phyloP scores from a whole-genome alignment of 2,329 filamentous ascomycete species.

The Thielaviopsis ethacetica region DNA sequence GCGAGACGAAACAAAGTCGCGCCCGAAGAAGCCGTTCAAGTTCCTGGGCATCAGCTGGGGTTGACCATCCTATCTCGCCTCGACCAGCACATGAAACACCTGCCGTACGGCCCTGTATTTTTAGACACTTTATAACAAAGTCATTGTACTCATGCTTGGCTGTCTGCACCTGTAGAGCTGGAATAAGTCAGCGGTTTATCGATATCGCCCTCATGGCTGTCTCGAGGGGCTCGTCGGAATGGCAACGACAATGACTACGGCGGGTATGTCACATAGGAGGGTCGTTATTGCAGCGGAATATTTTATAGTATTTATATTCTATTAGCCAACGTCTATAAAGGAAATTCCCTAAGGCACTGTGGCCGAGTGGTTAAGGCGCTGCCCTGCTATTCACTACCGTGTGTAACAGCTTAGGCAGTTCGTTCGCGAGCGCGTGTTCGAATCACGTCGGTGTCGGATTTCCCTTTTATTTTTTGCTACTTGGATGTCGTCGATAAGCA shows the following conservation, averaged over 20 bases:
- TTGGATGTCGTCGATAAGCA: not conserved
- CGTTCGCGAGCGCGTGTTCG: conserved; percentile 10
- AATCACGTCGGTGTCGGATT: conserved; percentile 11
- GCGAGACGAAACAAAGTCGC: conserved; percentile 27
- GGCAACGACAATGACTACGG: too few relatives aligned
- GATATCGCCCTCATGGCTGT: too few relatives aligned
- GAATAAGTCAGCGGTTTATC: too few relatives aligned
- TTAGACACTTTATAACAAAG: not conserved
- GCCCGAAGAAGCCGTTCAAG: conserved; percentile 29
- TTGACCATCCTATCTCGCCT: conserved; percentile 15
- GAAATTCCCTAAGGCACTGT: conserved; percentile 2
- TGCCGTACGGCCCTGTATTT: not conserved
- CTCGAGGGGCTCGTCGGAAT: too few relatives aligned
- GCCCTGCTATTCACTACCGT: conserved; percentile 5
- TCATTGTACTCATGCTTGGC: too few relatives aligned
- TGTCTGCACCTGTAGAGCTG: too few relatives aligned
- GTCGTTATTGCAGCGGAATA: too few relatives aligned
- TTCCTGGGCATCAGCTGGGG: conserved; percentile 48
- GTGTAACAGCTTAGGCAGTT: conserved; percentile 2
- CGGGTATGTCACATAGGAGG: too few relatives aligned
- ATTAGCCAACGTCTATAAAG: too few relatives aligned
- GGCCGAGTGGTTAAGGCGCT: conserved; percentile 11
- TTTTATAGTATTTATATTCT: too few relatives aligned
- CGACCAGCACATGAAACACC: too few relatives aligned
- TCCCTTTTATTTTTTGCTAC: conserved; percentile 5